Evolutionary conservation across 345 rosid species (phyloP).

Genomic region (Chamaenerion angustifolium): DNA sequence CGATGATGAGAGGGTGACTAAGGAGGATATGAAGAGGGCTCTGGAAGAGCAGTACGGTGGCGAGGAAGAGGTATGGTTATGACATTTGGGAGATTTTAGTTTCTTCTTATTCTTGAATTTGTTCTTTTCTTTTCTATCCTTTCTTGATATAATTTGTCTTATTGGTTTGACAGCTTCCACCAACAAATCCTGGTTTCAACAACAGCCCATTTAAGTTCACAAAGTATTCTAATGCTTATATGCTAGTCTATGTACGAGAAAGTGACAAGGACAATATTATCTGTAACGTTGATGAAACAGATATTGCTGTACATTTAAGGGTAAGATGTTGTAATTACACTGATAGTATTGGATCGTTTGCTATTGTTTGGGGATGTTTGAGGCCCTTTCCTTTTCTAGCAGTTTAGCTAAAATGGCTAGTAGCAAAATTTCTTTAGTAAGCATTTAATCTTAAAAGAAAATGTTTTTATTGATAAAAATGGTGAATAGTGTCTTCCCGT

Average conservation of each 20-base stretch:
- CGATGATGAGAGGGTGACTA: constrained; percentile 94
- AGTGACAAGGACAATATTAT: constrained; percentile 93
- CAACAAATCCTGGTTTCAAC: constrained; percentile 88
- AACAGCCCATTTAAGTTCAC: constrained; percentile 83
- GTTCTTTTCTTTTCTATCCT: constrained; percentile 1
- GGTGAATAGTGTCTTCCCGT: too few species aligned
- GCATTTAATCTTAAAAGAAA: too few species aligned
- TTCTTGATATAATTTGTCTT: constrained; percentile 5
- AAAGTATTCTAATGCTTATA: constrained; percentile 91
- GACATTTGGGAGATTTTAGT: neutral
- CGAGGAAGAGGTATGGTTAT: constrained; percentile 69
- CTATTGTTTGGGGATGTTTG: too few species aligned
- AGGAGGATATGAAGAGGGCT: constrained; percentile 85
- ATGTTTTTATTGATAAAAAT: too few species aligned
- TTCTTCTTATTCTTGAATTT: neutral
- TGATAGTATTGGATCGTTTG: too few species aligned
- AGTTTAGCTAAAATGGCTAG: too few species aligned
- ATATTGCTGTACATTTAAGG: constrained; percentile 88
- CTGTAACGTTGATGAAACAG: constrained; percentile 93
- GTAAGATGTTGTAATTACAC: constrained; percentile 33
- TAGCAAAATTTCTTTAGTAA: too few species aligned
- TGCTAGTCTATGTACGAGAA: constrained; percentile 97
- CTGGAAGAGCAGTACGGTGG: constrained; percentile 98
- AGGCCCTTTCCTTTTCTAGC: too few species aligned
- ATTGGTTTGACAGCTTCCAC: constrained; percentile 56